Evolutionary conservation across 345 rosid genomes (phyloP).

Genomic region (Eucalyptus rudis): DNA sequence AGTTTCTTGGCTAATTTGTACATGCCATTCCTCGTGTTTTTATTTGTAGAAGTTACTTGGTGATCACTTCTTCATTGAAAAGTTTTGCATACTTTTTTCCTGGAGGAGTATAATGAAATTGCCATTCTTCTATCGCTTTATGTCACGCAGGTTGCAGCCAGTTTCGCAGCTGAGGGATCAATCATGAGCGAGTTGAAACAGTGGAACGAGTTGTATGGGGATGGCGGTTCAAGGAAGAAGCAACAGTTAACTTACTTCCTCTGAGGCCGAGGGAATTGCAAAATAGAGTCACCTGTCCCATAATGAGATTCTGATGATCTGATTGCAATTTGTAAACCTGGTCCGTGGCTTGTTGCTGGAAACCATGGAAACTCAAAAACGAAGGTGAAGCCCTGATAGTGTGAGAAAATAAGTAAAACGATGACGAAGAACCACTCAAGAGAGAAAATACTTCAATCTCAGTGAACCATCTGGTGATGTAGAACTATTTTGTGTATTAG

Average conservation of each 20-base stretch:
- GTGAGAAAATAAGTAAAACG: not conserved
- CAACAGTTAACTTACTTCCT: conserved; percentile 76
- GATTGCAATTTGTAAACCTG: not conserved
- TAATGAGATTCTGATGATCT: not conserved
- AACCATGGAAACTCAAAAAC: not conserved
- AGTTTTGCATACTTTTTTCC: not conserved
- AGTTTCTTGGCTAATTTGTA: not conserved
- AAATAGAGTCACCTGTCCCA: not conserved
- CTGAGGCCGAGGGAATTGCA: conserved; percentile 3
- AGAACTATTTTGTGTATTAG: not conserved
- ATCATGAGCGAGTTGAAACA: conserved; percentile 78
- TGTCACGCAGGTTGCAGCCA: conserved; percentile 69
- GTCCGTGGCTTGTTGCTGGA: not conserved
- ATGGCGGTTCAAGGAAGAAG: conserved; percentile 90
- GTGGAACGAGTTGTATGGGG: conserved; percentile 87
- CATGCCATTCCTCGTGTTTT: not conserved
- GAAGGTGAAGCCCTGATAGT: not conserved
- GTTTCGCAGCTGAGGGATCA: conserved; percentile 65
- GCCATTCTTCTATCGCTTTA: not conserved
- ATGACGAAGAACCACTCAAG: not conserved
- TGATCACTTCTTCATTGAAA: not conserved
- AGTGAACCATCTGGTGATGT: not conserved
- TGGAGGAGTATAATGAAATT: not conserved
- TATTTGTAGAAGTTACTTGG: not conserved
- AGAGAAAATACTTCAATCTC: not conserved